Evolutionary conservation across 768 basidiomycete species (phyloP).

Genomic region (Leccinum incarnatum): DNA sequence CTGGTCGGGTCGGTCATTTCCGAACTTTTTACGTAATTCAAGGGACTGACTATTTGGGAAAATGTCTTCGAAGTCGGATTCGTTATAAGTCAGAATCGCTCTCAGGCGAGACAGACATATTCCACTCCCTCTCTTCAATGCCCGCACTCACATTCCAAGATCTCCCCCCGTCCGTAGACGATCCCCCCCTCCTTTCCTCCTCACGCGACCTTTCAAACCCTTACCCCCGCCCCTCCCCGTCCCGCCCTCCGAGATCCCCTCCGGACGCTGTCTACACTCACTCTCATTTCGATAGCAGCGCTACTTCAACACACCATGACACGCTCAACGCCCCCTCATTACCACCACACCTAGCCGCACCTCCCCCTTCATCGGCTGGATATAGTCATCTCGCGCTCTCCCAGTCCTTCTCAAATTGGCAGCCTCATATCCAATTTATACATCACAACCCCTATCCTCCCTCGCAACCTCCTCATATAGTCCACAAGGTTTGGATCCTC

Average conservation of each 20-base stretch:
- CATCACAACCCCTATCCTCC: constrained; percentile 44
- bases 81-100: constrained; percentile 31
- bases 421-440: constrained; percentile 33
- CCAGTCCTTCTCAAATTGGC: constrained; percentile 27
- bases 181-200: background rate
- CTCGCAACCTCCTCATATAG: constrained; percentile 38
- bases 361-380: constrained; percentile 21
- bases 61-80: constrained; percentile 25
- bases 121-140: constrained; percentile 28
- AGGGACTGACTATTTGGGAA: constrained; percentile 26
- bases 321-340: constrained; percentile 13
- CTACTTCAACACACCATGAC: constrained; percentile 12
- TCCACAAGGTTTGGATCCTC: constrained; percentile 79
- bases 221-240: constrained; percentile 21
- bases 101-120: constrained; percentile 35
- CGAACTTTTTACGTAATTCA: constrained; percentile 24
- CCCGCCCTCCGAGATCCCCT: constrained; percentile 17
- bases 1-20: constrained; percentile 14
- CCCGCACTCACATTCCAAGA: constrained; percentile 29
- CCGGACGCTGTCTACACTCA: constrained; percentile 19
- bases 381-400: constrained; percentile 28
- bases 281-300: constrained; percentile 26
- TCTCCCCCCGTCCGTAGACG: constrained; percentile 1
- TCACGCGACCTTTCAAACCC: constrained; percentile 14
- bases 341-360: constrained; percentile 9